phyloP scores from a whole-genome alignment of 179 eudicot species.

The Patellifolia procumbens region DNA sequence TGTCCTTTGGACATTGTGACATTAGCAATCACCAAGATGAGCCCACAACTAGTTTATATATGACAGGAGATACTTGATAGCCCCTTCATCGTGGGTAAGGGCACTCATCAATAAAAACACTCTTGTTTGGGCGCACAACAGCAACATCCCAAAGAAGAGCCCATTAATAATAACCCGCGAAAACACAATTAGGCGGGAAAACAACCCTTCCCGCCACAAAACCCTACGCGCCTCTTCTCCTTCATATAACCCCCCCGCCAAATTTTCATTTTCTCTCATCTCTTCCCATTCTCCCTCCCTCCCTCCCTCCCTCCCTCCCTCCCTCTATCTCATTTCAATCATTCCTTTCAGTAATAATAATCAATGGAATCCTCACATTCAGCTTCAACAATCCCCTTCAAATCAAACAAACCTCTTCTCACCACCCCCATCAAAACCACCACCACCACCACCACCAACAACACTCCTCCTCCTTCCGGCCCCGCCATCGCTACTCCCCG shows the following conservation, averaged over 20 bases:
- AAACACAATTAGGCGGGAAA: conserved; percentile 4
- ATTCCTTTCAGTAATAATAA: too few relatives aligned
- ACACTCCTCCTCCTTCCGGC: conserved; percentile 29
- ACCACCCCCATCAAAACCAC: conserved; percentile 23
- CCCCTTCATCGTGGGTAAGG: too few relatives aligned
- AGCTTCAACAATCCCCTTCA: conserved; percentile 35
- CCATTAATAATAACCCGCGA: conserved; percentile 36
- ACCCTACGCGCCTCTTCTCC: conserved; percentile 9
- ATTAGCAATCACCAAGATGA: too few relatives aligned
- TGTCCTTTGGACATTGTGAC: too few relatives aligned
- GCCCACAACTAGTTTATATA: too few relatives aligned
- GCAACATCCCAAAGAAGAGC: neutral
- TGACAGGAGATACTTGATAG: too few relatives aligned
- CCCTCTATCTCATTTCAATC: neutral
- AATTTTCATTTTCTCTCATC: conserved; percentile 5
- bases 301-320: too few relatives aligned
- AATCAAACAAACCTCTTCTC: conserved; percentile 46
- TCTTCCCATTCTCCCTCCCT: neutral
- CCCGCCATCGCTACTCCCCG: conserved; percentile 55
- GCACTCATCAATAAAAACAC: too few relatives aligned
- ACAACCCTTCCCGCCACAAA: conserved; percentile 51
- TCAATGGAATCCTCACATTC: conserved; percentile 34
- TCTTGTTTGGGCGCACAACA: conserved; percentile 12
- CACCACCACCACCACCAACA: conserved; percentile 12
- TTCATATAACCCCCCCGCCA: conserved; percentile 4